Percentiles rank a stretch among this genome's conserved stretches.
Evolutionary conservation across 2,329 filamentous ascomycete genomes (phyloP).

Genomic region (Elsinoe batatas): DNA sequence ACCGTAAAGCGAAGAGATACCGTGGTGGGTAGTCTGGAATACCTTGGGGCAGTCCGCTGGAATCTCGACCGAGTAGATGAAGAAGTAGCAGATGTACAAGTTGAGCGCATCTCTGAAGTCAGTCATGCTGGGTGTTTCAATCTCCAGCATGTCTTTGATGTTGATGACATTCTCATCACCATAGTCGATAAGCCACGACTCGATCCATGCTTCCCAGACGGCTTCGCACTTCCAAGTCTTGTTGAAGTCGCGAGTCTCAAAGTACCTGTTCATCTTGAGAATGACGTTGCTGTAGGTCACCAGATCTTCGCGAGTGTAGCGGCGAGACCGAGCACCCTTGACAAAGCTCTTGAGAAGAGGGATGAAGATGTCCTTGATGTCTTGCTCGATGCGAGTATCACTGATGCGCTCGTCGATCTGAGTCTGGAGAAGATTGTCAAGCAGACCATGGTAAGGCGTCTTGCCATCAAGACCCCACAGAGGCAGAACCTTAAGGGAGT

Average conservation of each 20-base stretch:
- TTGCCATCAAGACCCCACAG: conserved; percentile 47
- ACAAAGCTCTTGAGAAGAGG: conserved; percentile 43
- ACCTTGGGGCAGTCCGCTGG: conserved; percentile 42
- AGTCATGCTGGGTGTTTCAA: conserved; percentile 27
- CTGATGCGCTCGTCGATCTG: conserved; percentile 40
- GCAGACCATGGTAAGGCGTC: conserved; percentile 44
- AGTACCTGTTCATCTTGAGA: conserved; percentile 41
- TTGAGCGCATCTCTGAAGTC: conserved; percentile 27
- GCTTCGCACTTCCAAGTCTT: conserved; percentile 39
- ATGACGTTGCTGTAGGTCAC: conserved; percentile 39
- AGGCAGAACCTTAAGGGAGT: conserved; percentile 45
- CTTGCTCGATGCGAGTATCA: conserved; percentile 32
- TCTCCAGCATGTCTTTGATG: conserved; percentile 23
- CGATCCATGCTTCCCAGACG: conserved; percentile 37
- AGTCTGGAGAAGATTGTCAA: conserved; percentile 44
- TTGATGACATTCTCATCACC: conserved; percentile 29
- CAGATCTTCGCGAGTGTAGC: conserved; percentile 35
- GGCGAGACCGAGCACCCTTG: conserved; percentile 39
- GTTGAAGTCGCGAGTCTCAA: conserved; percentile 41
- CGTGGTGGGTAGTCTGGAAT: conserved; percentile 49
- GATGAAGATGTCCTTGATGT: conserved; percentile 46
- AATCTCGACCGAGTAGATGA: conserved; percentile 43
- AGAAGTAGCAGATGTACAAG: conserved; percentile 33
- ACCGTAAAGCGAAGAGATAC: conserved; percentile 45
- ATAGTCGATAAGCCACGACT: conserved; percentile 39